phyloP scores from a whole-genome alignment of 1,139 yeast species.

The Suhomyces choctaworum region DNA sequence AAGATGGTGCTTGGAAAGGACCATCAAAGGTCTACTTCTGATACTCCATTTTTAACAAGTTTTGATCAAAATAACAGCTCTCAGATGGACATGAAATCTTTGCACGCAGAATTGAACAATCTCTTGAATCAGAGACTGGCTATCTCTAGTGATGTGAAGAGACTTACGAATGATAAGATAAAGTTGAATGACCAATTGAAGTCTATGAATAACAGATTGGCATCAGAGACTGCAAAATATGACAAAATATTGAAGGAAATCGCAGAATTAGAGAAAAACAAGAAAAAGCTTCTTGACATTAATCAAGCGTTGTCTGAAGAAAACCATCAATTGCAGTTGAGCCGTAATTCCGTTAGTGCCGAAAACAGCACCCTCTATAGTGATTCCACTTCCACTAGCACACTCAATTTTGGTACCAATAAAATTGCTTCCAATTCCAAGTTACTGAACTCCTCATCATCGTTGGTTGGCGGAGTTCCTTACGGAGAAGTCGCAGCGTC shows the following conservation, averaged over 20 bases:
- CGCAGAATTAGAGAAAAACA: conserved; percentile 28
- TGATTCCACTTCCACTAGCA: conserved; percentile 11
- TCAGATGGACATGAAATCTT: conserved; percentile 31
- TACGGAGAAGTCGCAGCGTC: conserved; percentile 14
- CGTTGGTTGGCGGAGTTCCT: conserved; percentile 21
- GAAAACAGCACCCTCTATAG: conserved; percentile 10
- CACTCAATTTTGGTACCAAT: conserved; percentile 4
- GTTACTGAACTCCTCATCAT: conserved; percentile 14
- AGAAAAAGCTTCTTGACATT: conserved; percentile 25
- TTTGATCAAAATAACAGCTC: conserved; percentile 14
- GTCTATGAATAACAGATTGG: conserved; percentile 11
- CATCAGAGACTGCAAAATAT: conserved; percentile 19
- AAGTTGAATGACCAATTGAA: conserved; percentile 30
- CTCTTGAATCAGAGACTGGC: conserved; percentile 31
- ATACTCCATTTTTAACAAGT: conserved; percentile 29
- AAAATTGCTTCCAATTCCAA: conserved; percentile 1
- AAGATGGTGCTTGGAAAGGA: too few relatives aligned
- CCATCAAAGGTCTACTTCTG: conserved; percentile 43
- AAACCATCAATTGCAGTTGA: conserved; percentile 23
- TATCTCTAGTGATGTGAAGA: conserved; percentile 32
- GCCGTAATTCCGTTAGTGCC: conserved; percentile 12
- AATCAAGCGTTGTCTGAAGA: conserved; percentile 29
- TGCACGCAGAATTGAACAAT: conserved; percentile 45
- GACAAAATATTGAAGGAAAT: conserved; percentile 34
- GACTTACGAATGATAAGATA: conserved; percentile 30